Conservation (phyloP, 1,284 basidiomycete species). For the Phellinidium pouzarii region DNA sequence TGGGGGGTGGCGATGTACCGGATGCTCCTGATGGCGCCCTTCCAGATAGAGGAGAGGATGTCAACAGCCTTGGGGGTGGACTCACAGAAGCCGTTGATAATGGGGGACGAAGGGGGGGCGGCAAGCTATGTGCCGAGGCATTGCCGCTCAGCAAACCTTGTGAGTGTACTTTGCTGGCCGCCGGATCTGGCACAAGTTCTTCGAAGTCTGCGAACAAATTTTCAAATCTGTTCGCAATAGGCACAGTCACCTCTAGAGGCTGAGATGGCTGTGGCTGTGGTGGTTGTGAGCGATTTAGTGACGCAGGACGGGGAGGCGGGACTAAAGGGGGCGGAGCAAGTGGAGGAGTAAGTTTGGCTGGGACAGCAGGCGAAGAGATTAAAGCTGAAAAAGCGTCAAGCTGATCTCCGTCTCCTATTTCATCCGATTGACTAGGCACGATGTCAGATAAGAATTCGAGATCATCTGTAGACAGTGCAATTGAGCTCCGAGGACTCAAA, state of each 20-base stretch:
- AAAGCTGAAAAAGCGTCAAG: conserved; percentile 33
- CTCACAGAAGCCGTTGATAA: conserved; percentile 18
- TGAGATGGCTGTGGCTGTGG: conserved; percentile 13
- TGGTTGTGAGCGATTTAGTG: conserved; percentile 9
- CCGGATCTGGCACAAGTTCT: neutral
- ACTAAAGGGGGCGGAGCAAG: conserved; percentile 37
- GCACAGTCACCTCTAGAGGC: too few species aligned
- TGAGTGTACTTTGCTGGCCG: neutral
- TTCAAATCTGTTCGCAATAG: neutral
- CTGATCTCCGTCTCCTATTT: conserved; percentile 32
- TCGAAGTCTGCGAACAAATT: neutral
- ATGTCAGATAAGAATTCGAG: conserved; percentile 72
- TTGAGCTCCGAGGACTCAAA: conserved; percentile 37
- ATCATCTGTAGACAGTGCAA: conserved; percentile 64
- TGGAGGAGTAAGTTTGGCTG: conserved; percentile 42
- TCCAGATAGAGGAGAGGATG: conserved; percentile 20
- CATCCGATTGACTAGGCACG: conserved; percentile 48
- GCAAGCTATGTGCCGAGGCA: neutral
- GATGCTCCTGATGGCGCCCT: neutral
- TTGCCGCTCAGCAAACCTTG: neutral
- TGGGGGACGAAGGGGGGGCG: conserved; percentile 15
- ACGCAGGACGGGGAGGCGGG: conserved; percentile 21
- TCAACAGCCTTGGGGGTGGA: conserved; percentile 22
- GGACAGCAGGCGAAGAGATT: conserved; percentile 37
- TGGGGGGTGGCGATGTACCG: neutral